Base-by-base conservation (phyloP, 1,284 basidiomycete genomes). In the Abortiporus biennis region DNA sequence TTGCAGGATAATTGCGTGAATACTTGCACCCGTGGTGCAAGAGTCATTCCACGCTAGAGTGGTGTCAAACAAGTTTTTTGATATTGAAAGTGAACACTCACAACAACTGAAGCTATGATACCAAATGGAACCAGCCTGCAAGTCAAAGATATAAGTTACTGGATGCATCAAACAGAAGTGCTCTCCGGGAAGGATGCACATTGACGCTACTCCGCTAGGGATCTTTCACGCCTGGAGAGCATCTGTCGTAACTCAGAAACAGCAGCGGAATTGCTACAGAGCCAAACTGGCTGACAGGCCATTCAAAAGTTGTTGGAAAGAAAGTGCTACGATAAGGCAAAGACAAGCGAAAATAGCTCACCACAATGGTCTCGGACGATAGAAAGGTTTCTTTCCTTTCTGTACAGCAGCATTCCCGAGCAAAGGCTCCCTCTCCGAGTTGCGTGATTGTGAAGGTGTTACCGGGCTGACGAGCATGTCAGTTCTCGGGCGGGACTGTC, bases 1-100 rank as follows among this genome's bases (percentile, higher is more conserved):
- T 74, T 71, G 63, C 85, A 88, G 2, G 85, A 76, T 30, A 88
- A 66, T 51, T 85, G 78, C n/a, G 81, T 86, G 63, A 76, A 85
- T 24, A 88, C 77, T 63, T 87, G 79, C 15, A 88, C 76, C 38
- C 85, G 74, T 31, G 85, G 79, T 6, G 84, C 84, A 33, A 85
- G 61, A 5, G 85, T 87, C 80, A 88, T 86, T 42, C 82, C 83
- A 35, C 83, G 80, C 85, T 87, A 53, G 27, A 41, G n/a, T n/a
- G n/a, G n/a, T 29, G 27, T 9, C 9, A 29, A 29, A 39, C n/a
- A 16, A 37, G 36, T 37, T 5, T 20, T 15, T 40, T 11, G 24
- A 38, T 34, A 45, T 13, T 29, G 27, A 34, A 35, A 47, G 45
- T 48, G 30, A 24, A 21, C 32, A 71, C 78, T 58, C 55, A 87